These are phyloP conservation scores for Kwoniella dejecticola DNA, from an alignment of 768 basidiomycete genomes.

Conservation along the genomic window DNA sequence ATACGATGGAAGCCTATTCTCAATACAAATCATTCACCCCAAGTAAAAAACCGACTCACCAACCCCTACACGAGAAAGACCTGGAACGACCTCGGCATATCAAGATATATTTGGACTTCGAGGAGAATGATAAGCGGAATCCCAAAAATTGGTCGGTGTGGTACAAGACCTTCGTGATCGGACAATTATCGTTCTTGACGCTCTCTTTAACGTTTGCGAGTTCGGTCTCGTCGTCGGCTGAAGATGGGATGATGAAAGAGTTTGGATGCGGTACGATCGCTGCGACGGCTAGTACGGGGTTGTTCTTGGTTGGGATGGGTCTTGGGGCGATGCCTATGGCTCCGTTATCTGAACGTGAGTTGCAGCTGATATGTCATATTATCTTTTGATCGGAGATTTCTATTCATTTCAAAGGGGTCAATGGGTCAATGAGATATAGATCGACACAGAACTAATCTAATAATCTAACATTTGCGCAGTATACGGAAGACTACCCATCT, in stretches of 20 bases:
- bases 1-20: slow-evolving; percentile 15
- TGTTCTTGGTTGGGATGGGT: slow-evolving; percentile 35
- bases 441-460: background rate
- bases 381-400: background rate
- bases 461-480: slow-evolving; percentile 11
- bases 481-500: slow-evolving; percentile 37
- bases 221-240: slow-evolving; percentile 20
- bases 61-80: slow-evolving; percentile 5
- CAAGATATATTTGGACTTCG: slow-evolving; percentile 24
- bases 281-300: slow-evolving; percentile 29
- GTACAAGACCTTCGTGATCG: slow-evolving; percentile 31
- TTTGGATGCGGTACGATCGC: slow-evolving; percentile 28
- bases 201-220: slow-evolving; percentile 32
- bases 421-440: too few relatives aligned
- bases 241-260: slow-evolving; percentile 23
- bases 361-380: background rate
- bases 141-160: slow-evolving; percentile 32
- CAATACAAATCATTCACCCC: slow-evolving; percentile 20
- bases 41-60: slow-evolving; percentile 5
- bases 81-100: slow-evolving; percentile 16
- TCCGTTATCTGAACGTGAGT: slow-evolving; percentile 34
- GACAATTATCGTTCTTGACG: slow-evolving; percentile 28
- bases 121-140: slow-evolving; percentile 22
- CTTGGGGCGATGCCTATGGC: slow-evolving; percentile 37
- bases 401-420: background rate